Evolutionary conservation across 2,329 filamentous ascomycete species (phyloP).

Genomic region (Huntiella moniliformis): DNA sequence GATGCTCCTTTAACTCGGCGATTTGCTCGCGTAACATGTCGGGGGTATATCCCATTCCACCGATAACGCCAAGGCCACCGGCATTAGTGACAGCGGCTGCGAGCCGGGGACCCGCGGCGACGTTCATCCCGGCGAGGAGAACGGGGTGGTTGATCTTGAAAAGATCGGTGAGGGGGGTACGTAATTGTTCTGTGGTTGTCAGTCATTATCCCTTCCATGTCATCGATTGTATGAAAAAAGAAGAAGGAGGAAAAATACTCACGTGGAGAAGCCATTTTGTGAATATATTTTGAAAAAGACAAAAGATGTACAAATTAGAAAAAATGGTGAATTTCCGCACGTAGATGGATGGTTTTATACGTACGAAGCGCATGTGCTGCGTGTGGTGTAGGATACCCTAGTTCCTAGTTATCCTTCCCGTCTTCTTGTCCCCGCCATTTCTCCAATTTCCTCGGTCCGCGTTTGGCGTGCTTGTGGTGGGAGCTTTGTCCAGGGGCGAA

Average conservation of each 20-base stretch:
- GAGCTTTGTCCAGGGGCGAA: too few species aligned
- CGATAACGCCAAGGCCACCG: conserved; percentile 88
- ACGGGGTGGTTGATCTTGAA: conserved; percentile 96
- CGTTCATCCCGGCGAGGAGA: conserved; percentile 96
- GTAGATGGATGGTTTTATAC: too few species aligned
- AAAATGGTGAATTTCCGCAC: too few species aligned
- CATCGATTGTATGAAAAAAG: conserved; percentile 68
- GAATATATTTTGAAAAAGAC: conserved; percentile 1
- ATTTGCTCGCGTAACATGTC: conserved; percentile 95
- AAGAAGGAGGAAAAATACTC: conserved; percentile 76
- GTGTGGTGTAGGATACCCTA: too few species aligned
- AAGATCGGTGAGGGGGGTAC: conserved; percentile 83
- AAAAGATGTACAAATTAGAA: too few species aligned
- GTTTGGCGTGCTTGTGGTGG: too few species aligned
- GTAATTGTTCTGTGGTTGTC: conserved; percentile 51
- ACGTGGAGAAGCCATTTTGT: conserved; percentile 64
- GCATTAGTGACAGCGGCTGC: conserved; percentile 95
- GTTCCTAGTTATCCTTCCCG: too few species aligned
- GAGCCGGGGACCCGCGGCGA: conserved; percentile 87
- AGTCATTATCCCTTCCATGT: conserved; percentile 98
- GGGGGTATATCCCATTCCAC: conserved; percentile 86
- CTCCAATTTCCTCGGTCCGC: too few species aligned
- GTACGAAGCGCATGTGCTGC: too few species aligned
- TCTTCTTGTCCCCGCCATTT: too few species aligned
- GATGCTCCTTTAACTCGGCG: conserved; percentile 73